Base-by-base conservation (phyloP, 441 rosid species). In the Pelargonium australe region DNA sequence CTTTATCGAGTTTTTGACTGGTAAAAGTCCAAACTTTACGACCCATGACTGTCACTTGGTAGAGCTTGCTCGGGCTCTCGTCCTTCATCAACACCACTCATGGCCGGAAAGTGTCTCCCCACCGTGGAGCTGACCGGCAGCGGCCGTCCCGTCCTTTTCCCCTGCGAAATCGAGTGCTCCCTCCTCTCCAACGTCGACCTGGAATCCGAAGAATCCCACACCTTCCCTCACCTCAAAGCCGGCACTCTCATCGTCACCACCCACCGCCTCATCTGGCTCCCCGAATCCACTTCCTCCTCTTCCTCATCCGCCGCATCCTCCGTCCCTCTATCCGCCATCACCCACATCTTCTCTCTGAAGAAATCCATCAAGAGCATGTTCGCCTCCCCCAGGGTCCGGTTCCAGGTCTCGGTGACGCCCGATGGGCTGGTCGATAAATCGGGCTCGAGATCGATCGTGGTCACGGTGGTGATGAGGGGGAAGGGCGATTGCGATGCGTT, bases 231-330 rank as follows among this genome's bases (percentile, higher is more conserved):
- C 14, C 72, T 89, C 61, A 82, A 66, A 63, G 81, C 97, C 9
- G 96, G 96, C 57, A 77, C 84, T 45, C 81, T 91, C 1, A 89
- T 85, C 73, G 84, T 93, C 71, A 89, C 98, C 65, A 93, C 93
- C 64, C 96, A 89, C 80, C 98, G 96, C 77, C 95, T 91, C 68
- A 76, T 93, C 73, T 89, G 90, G 89, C 82, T 90, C n/a, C 86
- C 90, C 14, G 81, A 92, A 51, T 75, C 84, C 34, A 19, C 82
- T 65, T 65, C 77, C 66, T 61, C 31, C 70, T n/a, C 78, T 0
- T 23, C 76, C 62, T 53, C 44, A 64, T 77, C 86, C 65, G 75
- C 77, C 45, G 79, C 80, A 66, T 9, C 66, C 9, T 62, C 44
- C 4, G 49, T 94, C 68, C 87, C 92, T 51, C 89, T 91, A 40